These are phyloP conservation scores for Phyllosticta citribraziliensis DNA, from an alignment of 2,329 filamentous ascomycete species.

Conservation along the genomic window DNA sequence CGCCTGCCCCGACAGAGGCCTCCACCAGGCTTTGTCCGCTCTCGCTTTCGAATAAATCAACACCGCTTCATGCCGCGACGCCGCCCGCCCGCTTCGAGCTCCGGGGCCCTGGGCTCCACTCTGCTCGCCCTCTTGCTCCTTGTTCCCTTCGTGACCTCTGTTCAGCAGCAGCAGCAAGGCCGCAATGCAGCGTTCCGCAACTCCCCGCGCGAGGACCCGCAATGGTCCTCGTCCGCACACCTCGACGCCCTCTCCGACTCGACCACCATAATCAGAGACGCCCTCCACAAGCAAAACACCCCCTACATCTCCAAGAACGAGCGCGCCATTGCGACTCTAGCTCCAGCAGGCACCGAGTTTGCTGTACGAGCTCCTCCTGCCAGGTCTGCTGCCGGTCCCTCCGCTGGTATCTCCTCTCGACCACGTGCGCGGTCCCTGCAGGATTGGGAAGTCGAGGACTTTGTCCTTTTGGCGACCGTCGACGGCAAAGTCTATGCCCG, in stretches of 20 bases:
- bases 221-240: slow-evolving; percentile 12
- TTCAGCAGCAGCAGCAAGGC: slow-evolving; percentile 32
- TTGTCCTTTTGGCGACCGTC: slow-evolving; percentile 99
- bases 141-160: slow-evolving; percentile 21
- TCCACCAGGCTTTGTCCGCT: slow-evolving; percentile 7
- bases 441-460: slow-evolving; percentile 99
- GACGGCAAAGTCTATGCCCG: slow-evolving; percentile 91
- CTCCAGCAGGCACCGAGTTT: slow-evolving; percentile 66
- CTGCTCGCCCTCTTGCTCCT: slow-evolving; percentile 27
- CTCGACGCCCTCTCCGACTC: slow-evolving; percentile 7
- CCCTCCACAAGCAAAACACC: slow-evolving; percentile 18
- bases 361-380: slow-evolving; percentile 92
- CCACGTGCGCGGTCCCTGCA: slow-evolving; percentile 89
- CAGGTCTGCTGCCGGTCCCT: slow-evolving; percentile 34
- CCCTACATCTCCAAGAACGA: slow-evolving; percentile 47
- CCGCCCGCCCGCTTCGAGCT: slow-evolving; percentile 30
- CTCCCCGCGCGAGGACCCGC: slow-evolving; percentile 20
- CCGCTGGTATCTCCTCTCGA: slow-evolving; percentile 56
- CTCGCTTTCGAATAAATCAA: slow-evolving; percentile 2
- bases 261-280: slow-evolving; percentile 12
- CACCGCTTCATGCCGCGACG: slow-evolving; percentile 26
- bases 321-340: slow-evolving; percentile 87
- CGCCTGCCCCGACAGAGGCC: slow-evolving; percentile 8
- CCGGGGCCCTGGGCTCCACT: slow-evolving; percentile 20
- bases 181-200: slow-evolving; percentile 15